These are phyloP conservation scores for Acanthamoeba divionensis DNA, from an alignment of 208 protist genomes.

Conservation along the genomic window DNA sequence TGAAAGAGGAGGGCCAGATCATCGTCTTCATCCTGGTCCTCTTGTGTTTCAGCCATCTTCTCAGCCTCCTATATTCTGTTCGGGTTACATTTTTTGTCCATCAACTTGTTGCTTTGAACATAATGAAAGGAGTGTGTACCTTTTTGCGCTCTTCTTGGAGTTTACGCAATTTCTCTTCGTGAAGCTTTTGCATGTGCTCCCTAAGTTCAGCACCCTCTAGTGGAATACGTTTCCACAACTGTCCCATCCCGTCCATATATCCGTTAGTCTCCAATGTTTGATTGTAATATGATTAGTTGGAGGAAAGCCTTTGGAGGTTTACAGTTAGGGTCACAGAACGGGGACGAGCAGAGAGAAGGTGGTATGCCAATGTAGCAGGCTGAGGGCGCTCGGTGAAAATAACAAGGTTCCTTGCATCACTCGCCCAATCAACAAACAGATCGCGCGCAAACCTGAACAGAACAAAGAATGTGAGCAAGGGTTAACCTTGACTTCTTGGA, in stretches of 20 bases:
- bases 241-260: too few species aligned
- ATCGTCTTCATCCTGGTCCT: constrained; percentile 22
- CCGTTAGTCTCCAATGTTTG: too few species aligned
- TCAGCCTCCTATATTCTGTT: too few species aligned
- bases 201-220: constrained; percentile 8
- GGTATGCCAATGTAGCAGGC: not conserved
- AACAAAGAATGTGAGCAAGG: constrained; percentile 37
- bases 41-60: too few species aligned
- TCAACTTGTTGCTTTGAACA: too few species aligned
- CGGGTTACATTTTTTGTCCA: too few species aligned
- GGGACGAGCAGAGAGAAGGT: not conserved
- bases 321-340: too few species aligned
- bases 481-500: not conserved
- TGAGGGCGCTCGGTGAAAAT: constrained; percentile 71
- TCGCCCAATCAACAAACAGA: constrained; percentile 74
- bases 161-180: constrained; percentile 17
- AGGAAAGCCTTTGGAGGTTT: too few species aligned
- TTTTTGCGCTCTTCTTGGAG: constrained; percentile 13
- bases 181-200: constrained; percentile 1
- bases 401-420: constrained; percentile 69
- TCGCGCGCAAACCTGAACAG: constrained; percentile 71
- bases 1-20: constrained; percentile 33
- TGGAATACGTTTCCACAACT: not conserved
- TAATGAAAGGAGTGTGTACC: not conserved
- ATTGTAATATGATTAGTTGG: too few species aligned